Base-by-base conservation (phyloP, 2,329 filamentous ascomycete genomes). In the Curvularia sp. region DNA sequence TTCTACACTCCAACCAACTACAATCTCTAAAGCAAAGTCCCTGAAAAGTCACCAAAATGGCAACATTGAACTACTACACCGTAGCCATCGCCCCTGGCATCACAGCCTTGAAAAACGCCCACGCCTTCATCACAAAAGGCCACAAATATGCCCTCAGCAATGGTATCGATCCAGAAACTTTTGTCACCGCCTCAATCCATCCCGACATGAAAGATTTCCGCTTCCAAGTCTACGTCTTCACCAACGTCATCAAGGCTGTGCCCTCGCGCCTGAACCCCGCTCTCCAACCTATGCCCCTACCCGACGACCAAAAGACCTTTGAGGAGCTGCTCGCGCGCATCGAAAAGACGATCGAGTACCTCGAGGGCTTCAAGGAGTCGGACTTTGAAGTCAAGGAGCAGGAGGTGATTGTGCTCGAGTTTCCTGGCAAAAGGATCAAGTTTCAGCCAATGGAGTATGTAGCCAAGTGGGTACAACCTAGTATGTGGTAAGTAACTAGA, bases 401-500 rank as follows among this genome's bases (percentile, higher is more conserved):
- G 0, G 61, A 65, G 2, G 75, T 81, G 60, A 67, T 84, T 7
- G 59, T 74, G 5, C 58, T 84, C 35, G 69, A 74, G 41, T 28
- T 66, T 4, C 48, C 39, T 0, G 48, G 46, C 43, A 65, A 65
- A 4, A 75, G 82, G 51, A 49, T 70, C 6, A 78, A 77, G 56
- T 80, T 83, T 13, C 77, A 77, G 2, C 80, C 75, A 67, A 74
- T 22, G 54, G 73, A 78, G 2, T 89, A 85, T 68, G 68, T 85
- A 22, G 68, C 75, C 41, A 75, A 75, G 3, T 86, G 82, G 71
- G 80, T 76, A 4, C 55, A 87, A 43, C 86, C 88, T 22, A 88
- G 89, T 68, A 75, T 89, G 65, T 88, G 81, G 66, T 67, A 53
- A 48, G 62, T 62, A 6, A 20, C 18, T 28, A 9, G 15, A 7